Base-by-base conservation (phyloP, 169 alveolate species). In the Condylostoma magnum region DNA sequence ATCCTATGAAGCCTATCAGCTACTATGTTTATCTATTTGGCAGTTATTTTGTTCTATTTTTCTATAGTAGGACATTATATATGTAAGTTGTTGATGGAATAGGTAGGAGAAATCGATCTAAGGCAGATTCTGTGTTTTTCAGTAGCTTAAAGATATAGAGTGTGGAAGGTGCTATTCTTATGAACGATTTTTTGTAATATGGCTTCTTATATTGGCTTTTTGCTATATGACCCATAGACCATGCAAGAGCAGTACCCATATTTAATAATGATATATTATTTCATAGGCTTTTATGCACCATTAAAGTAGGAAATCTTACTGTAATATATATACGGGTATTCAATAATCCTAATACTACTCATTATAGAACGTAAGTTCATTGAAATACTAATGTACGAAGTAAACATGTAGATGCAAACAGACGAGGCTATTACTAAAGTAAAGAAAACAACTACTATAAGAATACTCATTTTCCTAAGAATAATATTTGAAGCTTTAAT, bases 91-190 rank as follows among this genome's bases (percentile, higher is more conserved):
- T n/a, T n/a, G n/a, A n/a, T n/a, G n/a, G n/a, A n/a, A n/a, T 38
- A 15, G 15, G 63, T 18, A 37, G 25, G 33, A 38, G 58, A 20
- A 33, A 37, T 1, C 2, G 27, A 43, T 41, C 5, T 22, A 3
- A 46, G 46, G 27, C 58, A 33, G 30, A 25, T 18, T 38, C 37
- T 10, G 1, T 22, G 33, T 25, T 25, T 57, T 22, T 37, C 38
- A 25, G 30, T 27, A 28, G 54, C 22, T 18, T 12, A 27, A 34
- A 33, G 46, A 25, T 36, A 25, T n/a, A 37, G 73, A 63, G 25
- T 63, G 27, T 63, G 73, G 73, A 43, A 63, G 20, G 20, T n/a
- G 18, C 57, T 63, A 22, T 63, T 38, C 6, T 12, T 37, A 63
- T 44, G 22, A 6, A 63, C 31, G 6, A 15, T 63, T 46, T 6